Percentiles rank a stretch among this genome's conserved stretches.
phyloP scores from a whole-genome alignment of 495 filamentous ascomycete species.

The Talaromyces proteolyticus region DNA sequence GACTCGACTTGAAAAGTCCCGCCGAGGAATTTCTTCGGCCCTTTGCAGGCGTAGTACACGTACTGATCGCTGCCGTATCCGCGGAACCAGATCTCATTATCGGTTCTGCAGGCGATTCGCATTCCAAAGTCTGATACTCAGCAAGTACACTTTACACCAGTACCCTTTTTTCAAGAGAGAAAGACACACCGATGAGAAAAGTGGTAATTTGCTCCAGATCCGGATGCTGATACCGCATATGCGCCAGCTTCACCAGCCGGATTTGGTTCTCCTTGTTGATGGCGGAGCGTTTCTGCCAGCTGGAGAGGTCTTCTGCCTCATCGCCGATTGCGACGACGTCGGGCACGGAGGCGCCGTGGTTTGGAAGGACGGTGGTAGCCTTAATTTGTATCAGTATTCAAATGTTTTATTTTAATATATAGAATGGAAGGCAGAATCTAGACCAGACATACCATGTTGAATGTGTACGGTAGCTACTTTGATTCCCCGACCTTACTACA shows the following conservation, averaged over 20 bases:
- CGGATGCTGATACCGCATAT: constrained; percentile 47
- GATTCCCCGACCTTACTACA: too few species aligned
- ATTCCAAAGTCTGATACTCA: constrained; percentile 50
- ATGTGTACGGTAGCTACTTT: neutral
- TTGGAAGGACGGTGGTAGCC: constrained; percentile 8
- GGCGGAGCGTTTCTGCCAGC: constrained; percentile 27
- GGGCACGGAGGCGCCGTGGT: constrained; percentile 29
- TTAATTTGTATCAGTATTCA: too few species aligned
- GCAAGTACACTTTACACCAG: neutral
- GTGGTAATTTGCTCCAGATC: constrained; percentile 35
- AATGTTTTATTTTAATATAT: too few species aligned
- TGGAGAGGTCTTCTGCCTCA: constrained; percentile 16
- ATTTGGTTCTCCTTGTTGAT: constrained; percentile 32
- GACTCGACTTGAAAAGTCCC: constrained; percentile 49
- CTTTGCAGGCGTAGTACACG: constrained; percentile 42
- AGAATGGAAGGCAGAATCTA: too few species aligned
- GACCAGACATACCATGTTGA: constrained; percentile 1
- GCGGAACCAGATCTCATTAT: constrained; percentile 49
- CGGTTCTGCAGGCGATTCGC: constrained; percentile 30
- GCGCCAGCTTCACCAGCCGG: constrained; percentile 31
- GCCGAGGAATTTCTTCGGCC: constrained; percentile 48
- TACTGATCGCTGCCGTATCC: constrained; percentile 58
- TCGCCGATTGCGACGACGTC: constrained; percentile 29
- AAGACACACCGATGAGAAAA: constrained; percentile 19
- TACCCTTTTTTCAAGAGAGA: neutral